Evolutionary conservation across 768 basidiomycete genomes (phyloP).

Genomic region (Suillus plorans): DNA sequence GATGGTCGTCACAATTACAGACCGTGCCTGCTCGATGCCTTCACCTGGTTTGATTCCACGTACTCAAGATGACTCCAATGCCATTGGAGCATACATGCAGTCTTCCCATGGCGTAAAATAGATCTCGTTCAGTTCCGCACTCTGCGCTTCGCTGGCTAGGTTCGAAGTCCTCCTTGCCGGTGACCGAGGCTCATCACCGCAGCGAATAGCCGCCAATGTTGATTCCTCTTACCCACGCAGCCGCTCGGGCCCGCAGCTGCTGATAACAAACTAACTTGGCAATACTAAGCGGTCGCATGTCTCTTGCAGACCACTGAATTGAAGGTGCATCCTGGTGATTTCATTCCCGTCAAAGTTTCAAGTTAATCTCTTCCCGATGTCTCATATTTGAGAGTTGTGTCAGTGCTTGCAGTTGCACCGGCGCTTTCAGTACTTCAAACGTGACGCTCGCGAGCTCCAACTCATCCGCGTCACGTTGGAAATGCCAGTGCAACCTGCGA

Average conservation of each 20-base stretch:
- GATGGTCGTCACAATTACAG: slow-evolving; percentile 17
- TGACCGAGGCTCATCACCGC: neutral
- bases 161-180: neutral
- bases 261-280: neutral
- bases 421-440: neutral
- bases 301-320: neutral
- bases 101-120: neutral
- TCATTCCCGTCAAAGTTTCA: neutral
- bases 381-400: neutral
- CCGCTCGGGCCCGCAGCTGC: neutral
- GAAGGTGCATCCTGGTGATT: neutral
- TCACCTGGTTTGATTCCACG: neutral
- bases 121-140: neutral
- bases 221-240: neutral
- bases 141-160: neutral
- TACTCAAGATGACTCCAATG: neutral
- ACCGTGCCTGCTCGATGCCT: slow-evolving; percentile 15
- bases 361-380: neutral
- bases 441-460: neutral
- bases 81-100: neutral
- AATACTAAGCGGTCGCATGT: too few relatives aligned
- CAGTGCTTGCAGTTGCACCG: neutral
- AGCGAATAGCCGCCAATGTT: neutral
- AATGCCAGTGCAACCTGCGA: neutral
- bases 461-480: neutral